Evolutionary conservation across 2,329 filamentous ascomycete species (phyloP).

Genomic region (Bipolaris sorokiniana): DNA sequence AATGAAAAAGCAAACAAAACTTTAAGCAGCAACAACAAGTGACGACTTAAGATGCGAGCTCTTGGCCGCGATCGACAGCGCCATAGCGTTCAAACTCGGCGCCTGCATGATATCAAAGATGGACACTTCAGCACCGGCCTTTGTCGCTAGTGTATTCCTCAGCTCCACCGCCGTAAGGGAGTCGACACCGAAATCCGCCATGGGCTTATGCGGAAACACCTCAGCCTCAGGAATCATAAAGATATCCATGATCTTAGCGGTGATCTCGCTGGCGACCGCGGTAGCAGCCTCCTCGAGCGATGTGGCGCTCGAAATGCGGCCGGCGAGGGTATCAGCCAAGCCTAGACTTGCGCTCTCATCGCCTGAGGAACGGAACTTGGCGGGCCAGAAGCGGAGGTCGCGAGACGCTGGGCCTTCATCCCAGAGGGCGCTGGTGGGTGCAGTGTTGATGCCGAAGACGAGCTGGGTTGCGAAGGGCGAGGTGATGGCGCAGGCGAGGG

Average conservation of each 20-base stretch:
- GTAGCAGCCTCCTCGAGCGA: background rate
- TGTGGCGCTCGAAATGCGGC: background rate
- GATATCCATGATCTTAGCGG: background rate
- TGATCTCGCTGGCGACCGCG: background rate
- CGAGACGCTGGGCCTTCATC: background rate
- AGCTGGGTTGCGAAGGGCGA: background rate
- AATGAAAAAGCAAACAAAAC: too few species aligned
- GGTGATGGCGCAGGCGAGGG: background rate
- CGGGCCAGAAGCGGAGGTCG: background rate
- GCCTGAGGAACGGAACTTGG: background rate
- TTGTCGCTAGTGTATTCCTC: background rate
- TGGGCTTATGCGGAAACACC: background rate
- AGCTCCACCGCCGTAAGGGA: constrained; percentile 3
- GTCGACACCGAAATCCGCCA: constrained; percentile 2
- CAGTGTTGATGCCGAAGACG: background rate
- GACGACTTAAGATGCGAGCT: background rate
- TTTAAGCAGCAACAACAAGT: background rate
- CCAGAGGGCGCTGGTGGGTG: background rate
- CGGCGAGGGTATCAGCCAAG: background rate
- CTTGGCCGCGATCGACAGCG: background rate
- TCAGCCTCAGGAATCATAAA: constrained; percentile 4
- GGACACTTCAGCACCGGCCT: background rate
- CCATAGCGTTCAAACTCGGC: background rate
- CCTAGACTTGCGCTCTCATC: too few species aligned
- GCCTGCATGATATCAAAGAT: background rate